These are phyloP conservation scores for Phlebiopsis flavidoalba DNA, from an alignment of 768 basidiomycete genomes.

Conservation along the genomic window DNA sequence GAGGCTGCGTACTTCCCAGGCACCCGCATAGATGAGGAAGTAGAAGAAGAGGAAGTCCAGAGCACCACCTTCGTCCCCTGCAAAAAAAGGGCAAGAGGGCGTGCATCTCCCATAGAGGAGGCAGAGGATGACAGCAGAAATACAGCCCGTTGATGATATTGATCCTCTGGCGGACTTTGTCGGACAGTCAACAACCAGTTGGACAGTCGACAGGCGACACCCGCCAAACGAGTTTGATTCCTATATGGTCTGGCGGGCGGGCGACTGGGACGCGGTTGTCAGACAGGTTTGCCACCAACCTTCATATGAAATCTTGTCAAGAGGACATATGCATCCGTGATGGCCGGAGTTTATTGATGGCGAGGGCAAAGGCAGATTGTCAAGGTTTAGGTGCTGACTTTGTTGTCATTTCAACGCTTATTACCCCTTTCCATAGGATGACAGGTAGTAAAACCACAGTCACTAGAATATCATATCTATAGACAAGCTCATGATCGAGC, in stretches of 20 bases:
- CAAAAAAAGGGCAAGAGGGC: constrained; percentile 1
- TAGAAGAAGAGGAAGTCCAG: constrained; percentile 27
- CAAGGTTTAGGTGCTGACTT: too few relatives aligned
- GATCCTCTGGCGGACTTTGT: constrained; percentile 49
- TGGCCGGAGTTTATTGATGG: too few relatives aligned
- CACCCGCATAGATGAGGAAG: constrained; percentile 27
- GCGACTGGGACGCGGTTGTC: constrained; percentile 66
- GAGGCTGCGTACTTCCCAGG: constrained; percentile 26
- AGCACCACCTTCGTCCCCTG: constrained; percentile 15
- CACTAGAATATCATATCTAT: too few relatives aligned
- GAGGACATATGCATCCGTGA: too few relatives aligned
- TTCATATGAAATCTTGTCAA: too few relatives aligned
- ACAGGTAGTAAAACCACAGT: too few relatives aligned
- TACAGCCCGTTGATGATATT: constrained; percentile 28
- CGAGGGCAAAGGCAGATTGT: too few relatives aligned
- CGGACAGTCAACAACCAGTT: constrained; percentile 41
- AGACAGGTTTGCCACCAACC: too few relatives aligned
- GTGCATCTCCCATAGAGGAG: constrained; percentile 10
- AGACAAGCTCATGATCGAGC: too few relatives aligned
- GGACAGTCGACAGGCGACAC: constrained; percentile 45
- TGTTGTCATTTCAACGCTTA: too few relatives aligned
- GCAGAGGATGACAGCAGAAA: constrained; percentile 22
- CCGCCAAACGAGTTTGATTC: constrained; percentile 50
- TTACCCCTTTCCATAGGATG: too few relatives aligned
- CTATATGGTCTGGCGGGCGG: too few relatives aligned